Evolutionary conservation across 805 yeast species (phyloP), one percentile per base, ranked within the genome.

Genomic region (Candida corydali): DNA sequence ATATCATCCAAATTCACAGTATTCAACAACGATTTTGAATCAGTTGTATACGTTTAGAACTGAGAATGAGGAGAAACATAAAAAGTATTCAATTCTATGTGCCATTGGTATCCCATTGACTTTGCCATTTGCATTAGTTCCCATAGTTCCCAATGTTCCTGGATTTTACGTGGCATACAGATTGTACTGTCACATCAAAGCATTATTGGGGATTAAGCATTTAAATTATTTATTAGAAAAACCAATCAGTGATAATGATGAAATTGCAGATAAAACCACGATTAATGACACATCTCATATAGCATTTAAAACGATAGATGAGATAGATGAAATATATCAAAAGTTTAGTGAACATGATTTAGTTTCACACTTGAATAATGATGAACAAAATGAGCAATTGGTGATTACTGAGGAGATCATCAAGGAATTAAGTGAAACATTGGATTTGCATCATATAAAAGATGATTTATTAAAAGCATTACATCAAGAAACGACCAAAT

Each of bases 101-200:
- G 69, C 75, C 1, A 40, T 80, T 11, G 78, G 79, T 3, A 58
- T 91, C 3, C 97, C 97, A 2, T 44, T 89, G 30, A 78, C 94
- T 0, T 47, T 86, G 3, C 98, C 98, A 2, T 56, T 89, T 29
- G 88, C 86, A 0, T 48, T 87, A 29, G 52, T 91, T 0, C 98
- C 98, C 0, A 69, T 89, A n/a, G 56, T 88, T 3, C 98, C 98
- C 15, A 89, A 89, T 50, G 75, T 89, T 15, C 98, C 98, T 0
- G 96, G 96, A 0, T 83, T 91, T 52, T 91, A 87, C 51, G 59
- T 89, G 29, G 69, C 83, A 3, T 89, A 83, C 54, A 69, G 98
- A 42, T 70, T 83, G 14, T 89, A 87, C 62, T 86, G 96, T 54
- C 86, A 91, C 55, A 70, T 80, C 53, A 83, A 82, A 49, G 96